Evolutionary conservation across 495 filamentous ascomycete genomes (phyloP).

Genomic region (Daldinia bambusicola): DNA sequence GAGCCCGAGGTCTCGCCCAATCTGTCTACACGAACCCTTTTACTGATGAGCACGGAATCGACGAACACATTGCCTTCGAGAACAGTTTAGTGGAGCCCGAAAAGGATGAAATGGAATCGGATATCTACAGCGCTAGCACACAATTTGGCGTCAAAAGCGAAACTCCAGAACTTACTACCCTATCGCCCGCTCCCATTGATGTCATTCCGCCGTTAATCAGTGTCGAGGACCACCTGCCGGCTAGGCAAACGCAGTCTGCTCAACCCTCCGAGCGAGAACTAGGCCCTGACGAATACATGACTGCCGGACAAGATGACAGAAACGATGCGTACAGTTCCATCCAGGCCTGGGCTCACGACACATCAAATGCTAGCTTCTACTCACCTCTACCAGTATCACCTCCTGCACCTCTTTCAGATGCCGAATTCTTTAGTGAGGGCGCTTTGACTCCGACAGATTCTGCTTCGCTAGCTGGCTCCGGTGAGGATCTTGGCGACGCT

Average conservation of each 20-base stretch:
- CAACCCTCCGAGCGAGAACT: slow-evolving; percentile 50
- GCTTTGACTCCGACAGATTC: slow-evolving; percentile 64
- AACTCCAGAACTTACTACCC: slow-evolving; percentile 30
- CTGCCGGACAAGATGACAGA: slow-evolving; percentile 54
- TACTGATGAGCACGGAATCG: slow-evolving; percentile 65
- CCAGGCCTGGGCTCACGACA: slow-evolving; percentile 65
- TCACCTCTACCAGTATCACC: slow-evolving; percentile 60
- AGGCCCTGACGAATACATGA: slow-evolving; percentile 57
- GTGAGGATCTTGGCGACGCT: slow-evolving; percentile 53
- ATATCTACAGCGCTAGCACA: slow-evolving; percentile 63
- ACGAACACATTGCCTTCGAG: slow-evolving; percentile 55
- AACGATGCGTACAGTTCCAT: slow-evolving; percentile 60
- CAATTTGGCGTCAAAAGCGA: slow-evolving; percentile 45
- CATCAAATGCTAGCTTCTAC: slow-evolving; percentile 59
- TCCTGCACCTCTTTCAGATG: slow-evolving; percentile 52
- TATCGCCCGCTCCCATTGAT: slow-evolving; percentile 38
- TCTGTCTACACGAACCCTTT: slow-evolving; percentile 69
- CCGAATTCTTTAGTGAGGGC: slow-evolving; percentile 58
- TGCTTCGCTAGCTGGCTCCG: slow-evolving; percentile 56
- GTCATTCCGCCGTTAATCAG: slow-evolving; percentile 47
- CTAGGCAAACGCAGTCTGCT: slow-evolving; percentile 9
- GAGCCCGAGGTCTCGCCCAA: slow-evolving; percentile 61
- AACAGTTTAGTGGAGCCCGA: slow-evolving; percentile 51
- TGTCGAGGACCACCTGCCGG: slow-evolving; percentile 40
- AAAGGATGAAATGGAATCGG: slow-evolving; percentile 59